Base-by-base conservation (phyloP, 139 green algal genomes). In the Chlorokybus atmophyticus region DNA sequence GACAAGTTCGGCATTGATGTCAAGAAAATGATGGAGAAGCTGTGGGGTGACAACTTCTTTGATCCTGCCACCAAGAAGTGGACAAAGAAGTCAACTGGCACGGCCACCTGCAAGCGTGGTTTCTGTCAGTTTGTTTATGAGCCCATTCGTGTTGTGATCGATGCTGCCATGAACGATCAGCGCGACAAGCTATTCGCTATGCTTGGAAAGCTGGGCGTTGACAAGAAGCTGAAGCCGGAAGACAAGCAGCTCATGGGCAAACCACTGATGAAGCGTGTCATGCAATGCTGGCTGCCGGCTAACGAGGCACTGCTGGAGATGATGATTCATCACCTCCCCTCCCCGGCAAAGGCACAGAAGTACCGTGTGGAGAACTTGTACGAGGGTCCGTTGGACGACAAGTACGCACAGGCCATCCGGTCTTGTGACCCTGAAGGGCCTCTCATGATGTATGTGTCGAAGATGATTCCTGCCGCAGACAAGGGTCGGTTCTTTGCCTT, bases 401-500 rank as follows among this genome's bases (percentile, higher is more conserved):
- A 64, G 8, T 98, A 96, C 62, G 88, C 86, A 59, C 83, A 79
- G 8, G 68, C 80, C 65, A 93, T 98, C 76, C 80, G 83, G 68
- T 93, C 93, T 75, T 98, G 90, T 66, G 88, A 98, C 73, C 57
- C 85, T 50, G 64, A 88, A 32, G 90, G 90, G 53, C 90, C 90
- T 14, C 84, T 98, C 40, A 97, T 98, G 90, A 81, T 95, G 72
- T 98, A 97, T 74, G 77, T 98, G 14, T 95, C 85, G 64, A 98
- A 98, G 84, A 96, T 98, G 88, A 98, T 98, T 74, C 90, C 90
- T 66, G 82, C 90, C 41, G 53, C 62, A 30, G 90, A 98, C 78
- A 97, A 96, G 81, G 90, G 90, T 49, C 88, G 90, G 73, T 98
- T 98, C 84, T 89, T 90, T 58, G 90, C 90, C 26, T 98, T 98